phyloP scores from a whole-genome alignment of 495 filamentous ascomycete species.

The Hyaloscypha hepaticicola region DNA sequence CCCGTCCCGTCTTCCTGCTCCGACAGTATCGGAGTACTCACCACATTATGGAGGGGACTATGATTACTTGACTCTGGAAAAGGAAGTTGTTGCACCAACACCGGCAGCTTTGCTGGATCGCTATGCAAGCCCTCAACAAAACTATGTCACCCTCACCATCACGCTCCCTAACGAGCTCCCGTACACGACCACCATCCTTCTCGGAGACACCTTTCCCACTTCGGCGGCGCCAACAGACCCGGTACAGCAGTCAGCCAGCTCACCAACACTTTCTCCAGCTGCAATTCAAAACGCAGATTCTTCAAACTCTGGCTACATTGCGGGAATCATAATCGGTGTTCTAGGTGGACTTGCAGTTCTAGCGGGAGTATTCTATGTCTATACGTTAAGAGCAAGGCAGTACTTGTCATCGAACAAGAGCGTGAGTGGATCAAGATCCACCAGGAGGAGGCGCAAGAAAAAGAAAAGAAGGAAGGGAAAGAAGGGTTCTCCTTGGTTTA shows the following conservation, averaged over 20 bases:
- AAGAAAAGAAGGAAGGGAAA: neutral
- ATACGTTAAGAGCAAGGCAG: neutral
- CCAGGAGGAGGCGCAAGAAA: neutral
- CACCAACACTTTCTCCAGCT: neutral
- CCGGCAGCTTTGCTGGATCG: neutral
- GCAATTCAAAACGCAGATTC: neutral
- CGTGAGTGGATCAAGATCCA: neutral
- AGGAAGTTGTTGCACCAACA: neutral
- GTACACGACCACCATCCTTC: constrained; percentile 1
- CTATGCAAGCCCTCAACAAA: neutral
- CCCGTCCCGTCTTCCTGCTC: neutral
- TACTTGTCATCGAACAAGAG: neutral
- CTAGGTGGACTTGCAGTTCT: neutral
- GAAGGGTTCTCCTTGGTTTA: neutral
- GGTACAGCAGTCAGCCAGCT: neutral
- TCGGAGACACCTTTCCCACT: neutral
- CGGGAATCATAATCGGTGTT: neutral
- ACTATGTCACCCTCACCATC: constrained; percentile 1
- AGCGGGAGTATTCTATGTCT: constrained; percentile 1
- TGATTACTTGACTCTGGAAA: neutral
- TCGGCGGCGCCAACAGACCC: neutral
- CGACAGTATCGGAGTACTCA: neutral
- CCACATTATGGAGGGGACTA: neutral
- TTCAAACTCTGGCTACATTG: neutral
- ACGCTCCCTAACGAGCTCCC: neutral